Base-by-base conservation (phyloP, 1,139 yeast genomes). In the Pneumocystis canis region DNA sequence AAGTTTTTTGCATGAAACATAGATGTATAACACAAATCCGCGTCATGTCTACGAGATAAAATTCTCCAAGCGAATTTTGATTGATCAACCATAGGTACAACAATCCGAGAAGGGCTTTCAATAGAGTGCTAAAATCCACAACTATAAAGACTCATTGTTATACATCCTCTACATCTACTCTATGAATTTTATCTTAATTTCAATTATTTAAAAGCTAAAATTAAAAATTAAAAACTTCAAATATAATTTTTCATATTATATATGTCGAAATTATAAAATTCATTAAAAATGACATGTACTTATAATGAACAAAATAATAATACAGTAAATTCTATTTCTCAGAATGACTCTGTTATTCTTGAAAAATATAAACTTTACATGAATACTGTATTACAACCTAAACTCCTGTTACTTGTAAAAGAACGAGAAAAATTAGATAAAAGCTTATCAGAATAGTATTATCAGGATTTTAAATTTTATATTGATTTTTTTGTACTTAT, bases 81-180 rank as follows among this genome's bases (percentile, higher is more conserved):
- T 69, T 89, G 97, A 73, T 94, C 98, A 14, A 94, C 99, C 97
- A 94, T 92, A 1, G 99, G 99, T 0, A 97, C 98, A 32, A 94
- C 95, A 20, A 94, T 84, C 66, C 87, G 87, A 63, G 79, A 82
- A 0, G 98, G 98, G 30, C 75, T 70, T 0, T 95, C 95, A 18
- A 92, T 76, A 16, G 81, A 75, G 62, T 86, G 79, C 71, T 78
- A 90, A 4, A 92, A 79, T 60, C 81, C 83, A 65, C 95, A 79
- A 1, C 97, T 97, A 47, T 31, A 31, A 47, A 47, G 54, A 18
- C 54, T n/a, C 54, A 47, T 47, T 47, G 25, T 20, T 47, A 47
- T 47, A 16, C 6, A 41, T 41, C 9, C 14, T 20, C 20, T 25
- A 25, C 5, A n/a, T 18, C 25, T 25, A 5, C 25, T 47, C 16